These are phyloP conservation scores for Hysterium pulicare DNA, from an alignment of 2,329 filamentous ascomycete genomes.

Conservation along the genomic window DNA sequence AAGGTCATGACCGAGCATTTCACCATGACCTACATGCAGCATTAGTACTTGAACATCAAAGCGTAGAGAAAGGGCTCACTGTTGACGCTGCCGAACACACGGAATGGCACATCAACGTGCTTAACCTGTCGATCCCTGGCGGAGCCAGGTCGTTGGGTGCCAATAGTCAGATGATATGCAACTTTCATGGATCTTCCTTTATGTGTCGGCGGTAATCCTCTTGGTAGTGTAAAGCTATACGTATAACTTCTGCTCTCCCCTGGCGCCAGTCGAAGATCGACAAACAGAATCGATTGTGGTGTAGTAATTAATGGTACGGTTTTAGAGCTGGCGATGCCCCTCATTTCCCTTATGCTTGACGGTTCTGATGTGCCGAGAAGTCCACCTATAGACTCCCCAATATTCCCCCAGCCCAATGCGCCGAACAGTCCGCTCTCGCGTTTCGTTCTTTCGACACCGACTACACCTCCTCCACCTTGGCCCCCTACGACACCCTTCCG, in stretches of 20 bases:
- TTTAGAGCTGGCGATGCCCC: constrained; percentile 78
- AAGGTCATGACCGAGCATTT: constrained; percentile 87
- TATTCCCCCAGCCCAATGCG: constrained; percentile 80
- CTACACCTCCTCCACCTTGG: constrained; percentile 76
- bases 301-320: constrained; percentile 90
- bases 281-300: constrained; percentile 92
- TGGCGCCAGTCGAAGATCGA: constrained; percentile 81
- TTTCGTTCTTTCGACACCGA: constrained; percentile 73
- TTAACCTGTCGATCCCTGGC: constrained; percentile 74
- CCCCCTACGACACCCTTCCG: constrained; percentile 86
- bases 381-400: constrained; percentile 84
- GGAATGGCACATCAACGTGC: constrained; percentile 89
- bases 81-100: constrained; percentile 90
- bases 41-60: constrained; percentile 14
- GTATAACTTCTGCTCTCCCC: constrained; percentile 86
- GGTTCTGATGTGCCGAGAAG: constrained; percentile 82
- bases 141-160: constrained; percentile 80
- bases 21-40: constrained; percentile 59
- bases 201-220: constrained; percentile 85
- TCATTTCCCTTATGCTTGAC: constrained; percentile 94
- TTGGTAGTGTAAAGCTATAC: constrained; percentile 81
- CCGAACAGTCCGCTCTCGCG: constrained; percentile 76
- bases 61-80: constrained; percentile 38
- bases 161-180: constrained; percentile 83
- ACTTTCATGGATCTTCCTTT: constrained; percentile 93